Percentiles rank a stretch among this genome's conserved stretches.
phyloP scores from a whole-genome alignment of 1,139 yeast species.

The Kurtzmaniella quercitrusa region DNA sequence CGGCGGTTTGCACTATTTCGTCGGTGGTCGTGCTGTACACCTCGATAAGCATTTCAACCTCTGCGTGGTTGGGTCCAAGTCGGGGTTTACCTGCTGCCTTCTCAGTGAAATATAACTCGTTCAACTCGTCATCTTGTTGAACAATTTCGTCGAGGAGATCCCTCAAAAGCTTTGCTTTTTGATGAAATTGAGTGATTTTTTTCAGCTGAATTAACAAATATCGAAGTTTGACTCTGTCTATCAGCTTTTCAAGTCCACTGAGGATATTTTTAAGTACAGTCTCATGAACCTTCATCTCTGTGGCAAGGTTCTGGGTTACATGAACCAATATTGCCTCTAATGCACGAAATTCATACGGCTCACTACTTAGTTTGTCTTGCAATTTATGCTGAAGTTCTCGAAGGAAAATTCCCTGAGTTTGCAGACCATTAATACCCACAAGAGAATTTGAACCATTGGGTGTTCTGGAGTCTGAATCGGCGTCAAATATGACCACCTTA shows the following conservation, averaged over 20 bases:
- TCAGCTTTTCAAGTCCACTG: constrained; percentile 35
- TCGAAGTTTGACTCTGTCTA: constrained; percentile 36
- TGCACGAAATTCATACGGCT: constrained; percentile 44
- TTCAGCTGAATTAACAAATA: constrained; percentile 42
- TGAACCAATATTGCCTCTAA: constrained; percentile 40
- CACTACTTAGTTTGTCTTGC: constrained; percentile 17
- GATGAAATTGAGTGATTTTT: constrained; percentile 43
- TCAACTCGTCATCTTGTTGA: constrained; percentile 40
- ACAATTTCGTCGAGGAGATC: constrained; percentile 38
- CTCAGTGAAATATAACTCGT: constrained; percentile 37
- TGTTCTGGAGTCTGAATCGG: constrained; percentile 12
- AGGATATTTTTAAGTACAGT: constrained; percentile 37
- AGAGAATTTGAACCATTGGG: constrained; percentile 22
- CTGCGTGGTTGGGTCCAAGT: constrained; percentile 35
- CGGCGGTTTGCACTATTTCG: constrained; percentile 45
- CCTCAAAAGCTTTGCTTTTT: constrained; percentile 36
- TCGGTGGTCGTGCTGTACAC: constrained; percentile 42
- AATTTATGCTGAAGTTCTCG: constrained; percentile 30
- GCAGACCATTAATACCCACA: constrained; percentile 24
- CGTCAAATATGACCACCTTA: constrained; percentile 38
- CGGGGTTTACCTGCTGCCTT: constrained; percentile 20
- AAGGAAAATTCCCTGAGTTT: constrained; percentile 33
- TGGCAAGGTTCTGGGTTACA: constrained; percentile 34
- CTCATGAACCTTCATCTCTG: constrained; percentile 42
- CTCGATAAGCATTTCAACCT: constrained; percentile 41